A percentile compares a stretch with the other conserved stretches of the same genome.
Evolutionary conservation across 345 rosid species (phyloP).

Genomic region (Cardamine occulta): DNA sequence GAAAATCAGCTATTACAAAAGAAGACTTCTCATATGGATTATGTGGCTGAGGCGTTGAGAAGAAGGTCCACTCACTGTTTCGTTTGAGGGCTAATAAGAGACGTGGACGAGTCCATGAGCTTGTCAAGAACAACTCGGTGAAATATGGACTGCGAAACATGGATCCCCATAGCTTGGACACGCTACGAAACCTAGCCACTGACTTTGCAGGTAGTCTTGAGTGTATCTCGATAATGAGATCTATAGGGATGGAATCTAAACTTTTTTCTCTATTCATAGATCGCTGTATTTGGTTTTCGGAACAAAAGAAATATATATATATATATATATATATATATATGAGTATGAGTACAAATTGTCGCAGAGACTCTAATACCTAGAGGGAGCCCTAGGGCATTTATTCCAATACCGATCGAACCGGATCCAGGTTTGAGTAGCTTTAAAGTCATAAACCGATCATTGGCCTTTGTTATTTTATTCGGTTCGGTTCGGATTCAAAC

Average conservation of each 20-base stretch:
- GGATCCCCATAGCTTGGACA: slow-evolving; percentile 1
- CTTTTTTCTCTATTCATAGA: neutral
- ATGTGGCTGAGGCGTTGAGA: neutral
- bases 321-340: too few species aligned
- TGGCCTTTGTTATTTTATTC: too few species aligned
- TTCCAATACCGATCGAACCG: too few species aligned
- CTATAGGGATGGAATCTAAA: neutral
- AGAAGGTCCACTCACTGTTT: neutral
- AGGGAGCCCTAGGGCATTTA: too few species aligned
- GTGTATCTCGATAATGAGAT: slow-evolving; percentile 1
- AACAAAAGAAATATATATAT: neutral
- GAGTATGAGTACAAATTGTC: too few species aligned
- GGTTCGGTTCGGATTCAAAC: too few species aligned
- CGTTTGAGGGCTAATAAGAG: neutral
- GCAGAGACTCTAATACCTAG: too few species aligned
- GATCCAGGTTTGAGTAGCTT: too few species aligned
- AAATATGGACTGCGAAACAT: neutral
- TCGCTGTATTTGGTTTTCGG: neutral
- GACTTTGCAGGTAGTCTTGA: slow-evolving; percentile 6
- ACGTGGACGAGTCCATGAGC: slow-evolving; percentile 6
- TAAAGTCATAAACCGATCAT: too few species aligned
- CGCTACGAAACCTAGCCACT: neutral
- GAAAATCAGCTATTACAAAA: neutral
- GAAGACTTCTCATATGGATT: slow-evolving; percentile 12
- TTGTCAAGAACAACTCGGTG: neutral